Evolutionary conservation across 345 rosid genomes (phyloP).

Genomic region (Erodium maritimum): DNA sequence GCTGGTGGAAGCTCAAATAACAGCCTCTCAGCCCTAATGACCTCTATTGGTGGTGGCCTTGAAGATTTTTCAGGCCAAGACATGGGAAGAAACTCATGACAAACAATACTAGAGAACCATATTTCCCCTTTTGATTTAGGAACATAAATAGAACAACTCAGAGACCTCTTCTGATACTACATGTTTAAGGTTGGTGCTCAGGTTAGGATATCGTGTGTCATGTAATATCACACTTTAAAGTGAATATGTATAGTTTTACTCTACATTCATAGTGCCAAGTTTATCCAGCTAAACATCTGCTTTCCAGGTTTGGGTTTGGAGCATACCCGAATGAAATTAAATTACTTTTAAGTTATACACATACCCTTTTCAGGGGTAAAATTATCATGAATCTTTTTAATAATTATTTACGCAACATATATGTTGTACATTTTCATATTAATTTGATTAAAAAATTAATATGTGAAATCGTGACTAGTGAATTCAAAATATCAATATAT

Average conservation of each 20-base stretch:
- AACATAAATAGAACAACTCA: no score
- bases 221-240: not conserved
- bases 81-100: conserved; percentile 48
- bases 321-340: no score
- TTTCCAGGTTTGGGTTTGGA: not conserved
- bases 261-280: not conserved
- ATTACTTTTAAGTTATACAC: no score
- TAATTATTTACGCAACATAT: no score
- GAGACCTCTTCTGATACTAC: not conserved
- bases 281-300: not conserved
- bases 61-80: conserved; percentile 63
- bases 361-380: no score
- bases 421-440: no score
- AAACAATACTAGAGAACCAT: not conserved
- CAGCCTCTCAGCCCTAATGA: conserved; percentile 59
- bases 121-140: no score
- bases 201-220: not conserved
- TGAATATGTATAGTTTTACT: not conserved
- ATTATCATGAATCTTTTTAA: no score
- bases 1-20: conserved; percentile 45
- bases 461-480: not conserved
- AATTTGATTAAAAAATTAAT: no score
- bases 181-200: not conserved
- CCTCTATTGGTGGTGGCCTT: conserved; percentile 54
- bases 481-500: no score